Percentiles rank a stretch among this genome's conserved stretches.
phyloP scores from a whole-genome alignment of 2,329 filamentous ascomycete genomes.

The Penicillium concentricum region DNA sequence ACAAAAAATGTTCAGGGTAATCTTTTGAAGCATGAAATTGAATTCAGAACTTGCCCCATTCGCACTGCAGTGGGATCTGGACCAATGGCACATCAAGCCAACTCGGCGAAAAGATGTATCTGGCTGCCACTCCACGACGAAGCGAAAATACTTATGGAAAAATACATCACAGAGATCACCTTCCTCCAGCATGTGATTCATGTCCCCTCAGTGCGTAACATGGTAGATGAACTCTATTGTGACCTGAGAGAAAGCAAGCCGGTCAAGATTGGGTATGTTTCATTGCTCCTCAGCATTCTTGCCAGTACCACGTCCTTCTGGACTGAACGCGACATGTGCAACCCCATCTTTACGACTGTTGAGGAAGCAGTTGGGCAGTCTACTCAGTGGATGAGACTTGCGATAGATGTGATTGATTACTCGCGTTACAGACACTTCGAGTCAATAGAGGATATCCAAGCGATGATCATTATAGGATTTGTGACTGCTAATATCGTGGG shows the following conservation, averaged over 20 bases:
- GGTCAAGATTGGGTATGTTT: conserved; percentile 27
- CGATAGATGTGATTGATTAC: conserved; percentile 36
- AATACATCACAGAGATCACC: conserved; percentile 33
- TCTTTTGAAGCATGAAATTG: conserved; percentile 6
- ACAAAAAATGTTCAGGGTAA: background rate
- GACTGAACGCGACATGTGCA: conserved; percentile 21
- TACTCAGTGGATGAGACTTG: conserved; percentile 30
- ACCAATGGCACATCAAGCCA: background rate
- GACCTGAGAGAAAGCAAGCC: conserved; percentile 17
- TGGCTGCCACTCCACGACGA: conserved; percentile 39
- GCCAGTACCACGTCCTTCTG: conserved; percentile 35
- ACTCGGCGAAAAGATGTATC: conserved; percentile 20
- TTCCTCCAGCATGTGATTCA: conserved; percentile 39
- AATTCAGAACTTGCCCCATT: conserved; percentile 17
- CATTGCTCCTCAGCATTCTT: conserved; percentile 34
- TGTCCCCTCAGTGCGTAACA: conserved; percentile 25
- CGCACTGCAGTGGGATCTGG: background rate
- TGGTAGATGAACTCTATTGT: conserved; percentile 32
- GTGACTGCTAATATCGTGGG: conserved; percentile 37
- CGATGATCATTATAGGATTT: conserved; percentile 36
- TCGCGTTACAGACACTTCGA: conserved; percentile 21
- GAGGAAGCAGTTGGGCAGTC: conserved; percentile 31
- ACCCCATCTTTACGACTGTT: conserved; percentile 14
- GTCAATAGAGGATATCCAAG: conserved; percentile 40
- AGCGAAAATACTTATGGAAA: conserved; percentile 32